Evolutionary conservation across 176 grass and related monocot species (phyloP).

Genomic region (Oryza punctata): DNA sequence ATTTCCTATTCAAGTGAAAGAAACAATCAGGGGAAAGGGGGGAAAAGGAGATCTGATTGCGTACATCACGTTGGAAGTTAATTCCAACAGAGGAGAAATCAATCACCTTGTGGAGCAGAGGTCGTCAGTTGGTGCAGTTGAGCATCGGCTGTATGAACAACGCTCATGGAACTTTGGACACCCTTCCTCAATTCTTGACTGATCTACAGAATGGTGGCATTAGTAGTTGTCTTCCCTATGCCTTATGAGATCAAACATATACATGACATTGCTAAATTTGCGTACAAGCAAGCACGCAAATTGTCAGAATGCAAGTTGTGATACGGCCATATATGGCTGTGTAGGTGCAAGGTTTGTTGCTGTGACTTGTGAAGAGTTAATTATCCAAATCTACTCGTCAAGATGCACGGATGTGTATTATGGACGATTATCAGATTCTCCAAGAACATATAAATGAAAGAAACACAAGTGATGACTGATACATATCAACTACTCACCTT

Average conservation of each 20-base stretch:
- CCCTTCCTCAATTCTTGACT: conserved; percentile 70
- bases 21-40: conserved; percentile 20
- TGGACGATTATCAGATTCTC: neutral
- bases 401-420: neutral
- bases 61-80: neutral
- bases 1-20: conserved; percentile 46
- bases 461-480: neutral
- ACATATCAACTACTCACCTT: conserved; percentile 46
- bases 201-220: conserved; percentile 29
- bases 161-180: conserved; percentile 56
- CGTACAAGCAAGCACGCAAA: neutral
- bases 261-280: neutral
- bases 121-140: conserved; percentile 43
- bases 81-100: neutral
- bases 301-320: neutral
- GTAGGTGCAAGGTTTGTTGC: neutral
- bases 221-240: neutral
- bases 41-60: neutral
- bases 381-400: too few relatives aligned
- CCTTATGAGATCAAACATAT: neutral
- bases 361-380: neutral
- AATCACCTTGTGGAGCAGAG: conserved; percentile 46
- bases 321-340: neutral
- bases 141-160: conserved; percentile 59
- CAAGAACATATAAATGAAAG: neutral